Base-by-base conservation (phyloP, 2,329 filamentous ascomycete genomes). In the Juglanconis sp. region DNA sequence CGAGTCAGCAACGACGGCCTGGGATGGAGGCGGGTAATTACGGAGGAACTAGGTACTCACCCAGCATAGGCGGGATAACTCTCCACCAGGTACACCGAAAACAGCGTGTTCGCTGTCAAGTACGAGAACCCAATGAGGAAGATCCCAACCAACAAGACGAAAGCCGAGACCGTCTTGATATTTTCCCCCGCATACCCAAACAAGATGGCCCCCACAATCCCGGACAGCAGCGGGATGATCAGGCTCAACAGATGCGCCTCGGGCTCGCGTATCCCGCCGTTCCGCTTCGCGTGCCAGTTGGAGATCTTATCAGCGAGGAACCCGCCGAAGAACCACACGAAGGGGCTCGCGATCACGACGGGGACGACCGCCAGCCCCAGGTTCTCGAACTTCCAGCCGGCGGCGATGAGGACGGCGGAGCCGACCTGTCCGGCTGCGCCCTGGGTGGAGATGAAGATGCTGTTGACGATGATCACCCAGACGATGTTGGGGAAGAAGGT, bases 261-360 rank as follows among this genome's bases (percentile, higher is more conserved):
- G 55, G 68, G 65, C 66, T 69, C 68, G 17, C 68, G 63, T 6
- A 63, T 57, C 10, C 68, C 68, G 53, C 63, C 63, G 34, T 64
- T 60, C 17, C 61, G 59, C 30, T 57, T 53, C 10, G 68, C 64
- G 50, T 69, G 61, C 51, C 51, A 57, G 53, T 68, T 65, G 36
- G 65, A 65, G 48, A 68, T 31, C 50, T 56, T 70, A 64, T 76
- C 74, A 30, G 74, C 69, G 6, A 72, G 56, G 35, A 66, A 72
- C 2, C 74, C 74, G 2, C 73, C 73, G 2, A 71, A 66, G 11
- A 73, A 57, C 17, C 64, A 66, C 13, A 65, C 62, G 3, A 67
- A 62, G 2, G 65, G 65, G 30, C 51, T 63, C 9, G 65, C 65
- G 15, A 61, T 44, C 44, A 67, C 58, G 30, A 65, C 36, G 30